A percentile compares a stretch with the other conserved stretches of the same genome.
Conservation (phyloP, 495 filamentous ascomycete genomes). For the Hypoxylon fuscum region DNA sequence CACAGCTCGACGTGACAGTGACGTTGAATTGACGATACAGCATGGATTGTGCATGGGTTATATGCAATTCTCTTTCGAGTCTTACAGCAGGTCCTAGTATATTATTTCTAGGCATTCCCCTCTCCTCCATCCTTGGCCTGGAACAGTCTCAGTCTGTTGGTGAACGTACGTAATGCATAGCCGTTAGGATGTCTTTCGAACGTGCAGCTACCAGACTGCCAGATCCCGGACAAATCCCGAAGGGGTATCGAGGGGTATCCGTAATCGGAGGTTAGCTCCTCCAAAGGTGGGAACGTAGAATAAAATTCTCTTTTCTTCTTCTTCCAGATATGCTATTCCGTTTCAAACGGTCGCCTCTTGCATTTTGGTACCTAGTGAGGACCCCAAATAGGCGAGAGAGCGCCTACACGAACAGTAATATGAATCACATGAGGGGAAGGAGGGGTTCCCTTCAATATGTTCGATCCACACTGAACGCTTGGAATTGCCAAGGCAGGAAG, state of each 20-base stretch:
- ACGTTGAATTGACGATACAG: constrained; percentile 30
- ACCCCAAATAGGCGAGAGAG: too few relatives aligned
- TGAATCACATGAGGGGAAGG: constrained; percentile 20
- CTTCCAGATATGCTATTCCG: not conserved
- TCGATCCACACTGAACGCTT: constrained; percentile 35
- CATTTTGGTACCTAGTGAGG: not conserved
- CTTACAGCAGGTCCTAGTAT: constrained; percentile 24
- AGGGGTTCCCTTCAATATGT: constrained; percentile 27
- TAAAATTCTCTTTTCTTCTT: constrained; percentile 1
- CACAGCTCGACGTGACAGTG: constrained; percentile 10
- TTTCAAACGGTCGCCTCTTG: constrained; percentile 15
- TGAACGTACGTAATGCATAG: constrained; percentile 5
- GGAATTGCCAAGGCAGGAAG: constrained; percentile 34
- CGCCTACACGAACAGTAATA: not conserved
- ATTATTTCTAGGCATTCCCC: constrained; percentile 15
- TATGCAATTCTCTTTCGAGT: constrained; percentile 12
- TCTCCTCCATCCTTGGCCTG: constrained; percentile 15
- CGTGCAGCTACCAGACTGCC: too few relatives aligned
- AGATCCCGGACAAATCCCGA: constrained; percentile 29
- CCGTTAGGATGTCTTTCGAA: constrained; percentile 21
- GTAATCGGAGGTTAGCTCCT: constrained; percentile 23
- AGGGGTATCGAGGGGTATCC: constrained; percentile 12
- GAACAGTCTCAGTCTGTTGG: not conserved
- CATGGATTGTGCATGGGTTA: constrained; percentile 15
- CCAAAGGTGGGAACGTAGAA: not conserved